Evolutionary conservation across 2,329 filamentous ascomycete genomes (phyloP).

Genomic region (Penicillium sclerotigenum): DNA sequence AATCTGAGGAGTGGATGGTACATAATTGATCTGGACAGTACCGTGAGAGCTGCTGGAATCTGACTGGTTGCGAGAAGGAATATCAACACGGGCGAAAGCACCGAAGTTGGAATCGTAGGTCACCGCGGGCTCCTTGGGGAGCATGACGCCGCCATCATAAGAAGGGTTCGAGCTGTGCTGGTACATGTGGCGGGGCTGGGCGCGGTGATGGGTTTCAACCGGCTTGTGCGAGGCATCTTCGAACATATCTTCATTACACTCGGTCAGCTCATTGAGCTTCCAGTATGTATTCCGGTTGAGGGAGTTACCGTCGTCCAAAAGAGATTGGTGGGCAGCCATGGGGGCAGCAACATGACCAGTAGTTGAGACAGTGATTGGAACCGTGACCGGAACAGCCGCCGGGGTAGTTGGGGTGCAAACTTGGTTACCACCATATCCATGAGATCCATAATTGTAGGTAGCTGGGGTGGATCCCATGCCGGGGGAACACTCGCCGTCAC

Average conservation of each 20-base stretch:
- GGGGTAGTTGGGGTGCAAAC: background rate
- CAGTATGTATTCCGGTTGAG: background rate
- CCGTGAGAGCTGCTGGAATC: background rate
- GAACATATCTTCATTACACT: background rate
- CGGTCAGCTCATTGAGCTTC: background rate
- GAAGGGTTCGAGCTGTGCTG: background rate
- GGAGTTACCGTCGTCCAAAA: conserved; percentile 1
- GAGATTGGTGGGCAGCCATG: background rate
- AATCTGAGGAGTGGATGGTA: background rate
- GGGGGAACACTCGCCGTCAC: background rate
- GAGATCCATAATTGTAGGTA: background rate
- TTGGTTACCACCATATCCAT: background rate
- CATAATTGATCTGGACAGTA: background rate
- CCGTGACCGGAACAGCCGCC: background rate
- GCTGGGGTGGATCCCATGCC: background rate
- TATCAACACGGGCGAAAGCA: background rate
- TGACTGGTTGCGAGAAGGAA: background rate
- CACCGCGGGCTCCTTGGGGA: conserved; percentile 15
- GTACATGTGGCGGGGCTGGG: background rate
- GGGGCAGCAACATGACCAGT: background rate
- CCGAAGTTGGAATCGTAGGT: background rate
- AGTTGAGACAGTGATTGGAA: background rate
- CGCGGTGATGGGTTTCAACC: background rate
- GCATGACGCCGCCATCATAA: background rate
- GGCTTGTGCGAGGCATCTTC: background rate